These are phyloP conservation scores for Botrytis paeoniae DNA, from an alignment of 2,329 filamentous ascomycete genomes.

Conservation along the genomic window DNA sequence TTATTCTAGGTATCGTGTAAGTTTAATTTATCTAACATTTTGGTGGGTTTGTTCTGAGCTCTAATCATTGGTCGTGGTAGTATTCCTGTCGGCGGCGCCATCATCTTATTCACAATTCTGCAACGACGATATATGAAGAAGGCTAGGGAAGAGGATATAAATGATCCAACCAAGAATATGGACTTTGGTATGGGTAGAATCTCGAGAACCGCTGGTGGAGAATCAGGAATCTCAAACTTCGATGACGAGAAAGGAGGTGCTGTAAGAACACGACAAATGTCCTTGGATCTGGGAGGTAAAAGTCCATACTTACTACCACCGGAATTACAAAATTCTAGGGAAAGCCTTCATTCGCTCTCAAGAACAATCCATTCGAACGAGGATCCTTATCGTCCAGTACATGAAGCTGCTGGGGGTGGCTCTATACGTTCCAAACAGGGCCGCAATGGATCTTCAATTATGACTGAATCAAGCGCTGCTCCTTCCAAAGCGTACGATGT, in stretches of 20 bases:
- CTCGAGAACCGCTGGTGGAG: constrained; percentile 25
- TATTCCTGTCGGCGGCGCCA: constrained; percentile 68
- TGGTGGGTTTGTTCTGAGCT: background rate
- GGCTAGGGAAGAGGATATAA: constrained; percentile 71
- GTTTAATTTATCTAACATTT: constrained; percentile 39
- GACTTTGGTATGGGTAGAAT: constrained; percentile 79
- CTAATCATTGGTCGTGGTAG: constrained; percentile 46
- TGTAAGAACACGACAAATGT: constrained; percentile 52
- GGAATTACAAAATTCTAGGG: constrained; percentile 71
- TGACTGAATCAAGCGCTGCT: constrained; percentile 43
- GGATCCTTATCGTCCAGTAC: constrained; percentile 75
- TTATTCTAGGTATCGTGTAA: constrained; percentile 69
- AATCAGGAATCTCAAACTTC: background rate
- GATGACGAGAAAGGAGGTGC: constrained; percentile 39
- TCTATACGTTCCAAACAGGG: constrained; percentile 50
- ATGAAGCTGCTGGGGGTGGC: constrained; percentile 52
- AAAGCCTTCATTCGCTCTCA: constrained; percentile 83
- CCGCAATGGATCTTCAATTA: constrained; percentile 42
- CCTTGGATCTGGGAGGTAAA: constrained; percentile 65
- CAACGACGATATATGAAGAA: constrained; percentile 75
- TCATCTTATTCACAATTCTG: constrained; percentile 68
- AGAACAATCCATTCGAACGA: constrained; percentile 70
- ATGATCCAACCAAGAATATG: constrained; percentile 84
- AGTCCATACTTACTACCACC: constrained; percentile 95
- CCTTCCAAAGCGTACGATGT: constrained; percentile 30